Percentiles rank a stretch among this genome's conserved stretches.
Conservation (phyloP, 2,329 filamentous ascomycete genomes). For the Sclerotinia nivalis region DNA sequence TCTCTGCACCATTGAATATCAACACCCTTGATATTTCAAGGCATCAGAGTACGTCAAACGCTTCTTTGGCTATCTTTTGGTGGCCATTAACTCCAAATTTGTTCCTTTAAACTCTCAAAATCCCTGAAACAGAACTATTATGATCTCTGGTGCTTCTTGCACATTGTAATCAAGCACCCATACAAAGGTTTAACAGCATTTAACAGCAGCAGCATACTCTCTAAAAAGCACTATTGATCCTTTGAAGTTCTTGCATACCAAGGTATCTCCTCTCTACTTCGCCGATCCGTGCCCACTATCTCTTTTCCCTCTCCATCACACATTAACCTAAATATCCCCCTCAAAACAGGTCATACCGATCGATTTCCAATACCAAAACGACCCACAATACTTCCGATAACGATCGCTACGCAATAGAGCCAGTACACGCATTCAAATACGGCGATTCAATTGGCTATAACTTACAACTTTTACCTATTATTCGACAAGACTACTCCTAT, state of each 20-base stretch:
- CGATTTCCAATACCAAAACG: not conserved
- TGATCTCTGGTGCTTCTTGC: not conserved
- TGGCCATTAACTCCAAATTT: no score
- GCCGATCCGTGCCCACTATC: not conserved
- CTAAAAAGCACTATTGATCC: not conserved
- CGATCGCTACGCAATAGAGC: not conserved
- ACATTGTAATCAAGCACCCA: not conserved
- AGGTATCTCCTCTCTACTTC: not conserved
- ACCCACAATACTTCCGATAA: not conserved
- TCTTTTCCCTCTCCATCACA: not conserved
- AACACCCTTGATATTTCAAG: not conserved
- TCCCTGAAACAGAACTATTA: no score
- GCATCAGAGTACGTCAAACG: not conserved
- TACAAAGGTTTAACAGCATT: not conserved
- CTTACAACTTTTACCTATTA: not conserved
- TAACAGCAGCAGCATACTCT: not conserved
- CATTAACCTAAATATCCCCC: not conserved
- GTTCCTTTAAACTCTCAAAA: not conserved
- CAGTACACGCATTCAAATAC: not conserved
- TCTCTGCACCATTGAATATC: not conserved
- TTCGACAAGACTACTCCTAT: not conserved
- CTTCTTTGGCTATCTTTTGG: not conserved
- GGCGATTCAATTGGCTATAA: not conserved
- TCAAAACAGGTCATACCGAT: not conserved
- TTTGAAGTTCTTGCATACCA: not conserved